Conservation (phyloP, 2,329 filamentous ascomycete genomes). For the Aspergillus carbonarius region DNA sequence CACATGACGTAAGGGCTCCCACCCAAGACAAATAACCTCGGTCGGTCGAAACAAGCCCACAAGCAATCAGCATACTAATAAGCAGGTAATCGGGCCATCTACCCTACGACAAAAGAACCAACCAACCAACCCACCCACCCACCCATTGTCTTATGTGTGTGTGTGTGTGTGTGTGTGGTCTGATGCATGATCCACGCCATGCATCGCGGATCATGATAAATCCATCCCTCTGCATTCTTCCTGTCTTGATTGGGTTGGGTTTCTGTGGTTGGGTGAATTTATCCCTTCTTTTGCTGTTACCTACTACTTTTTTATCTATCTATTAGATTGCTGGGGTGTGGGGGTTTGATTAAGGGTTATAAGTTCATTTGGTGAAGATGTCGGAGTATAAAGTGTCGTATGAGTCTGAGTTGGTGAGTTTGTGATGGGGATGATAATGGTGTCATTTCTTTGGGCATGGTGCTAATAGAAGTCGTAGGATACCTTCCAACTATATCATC, state of each 20-base stretch:
- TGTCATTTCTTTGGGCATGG: background rate
- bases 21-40: background rate
- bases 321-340: no score
- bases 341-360: background rate
- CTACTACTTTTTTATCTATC: background rate
- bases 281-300: background rate
- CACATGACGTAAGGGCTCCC: background rate
- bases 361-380: no score
- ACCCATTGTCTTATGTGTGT: no score
- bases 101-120: no score
- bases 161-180: no score
- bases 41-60: background rate
- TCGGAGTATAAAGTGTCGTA: constrained; percentile 13
- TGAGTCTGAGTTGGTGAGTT: constrained; percentile 10
- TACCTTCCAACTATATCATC: constrained; percentile 46
- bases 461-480: constrained; percentile 29
- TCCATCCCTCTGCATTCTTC: no score
- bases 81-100: background rate
- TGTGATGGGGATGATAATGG: background rate
- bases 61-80: background rate
- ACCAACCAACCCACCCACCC: no score
- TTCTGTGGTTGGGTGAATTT: no score
- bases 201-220: no score
- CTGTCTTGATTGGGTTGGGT: no score
- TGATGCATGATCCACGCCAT: no score